Evolutionary conservation across 2,329 filamentous ascomycete genomes (phyloP).

Genomic region (Sporothrix globosa): DNA sequence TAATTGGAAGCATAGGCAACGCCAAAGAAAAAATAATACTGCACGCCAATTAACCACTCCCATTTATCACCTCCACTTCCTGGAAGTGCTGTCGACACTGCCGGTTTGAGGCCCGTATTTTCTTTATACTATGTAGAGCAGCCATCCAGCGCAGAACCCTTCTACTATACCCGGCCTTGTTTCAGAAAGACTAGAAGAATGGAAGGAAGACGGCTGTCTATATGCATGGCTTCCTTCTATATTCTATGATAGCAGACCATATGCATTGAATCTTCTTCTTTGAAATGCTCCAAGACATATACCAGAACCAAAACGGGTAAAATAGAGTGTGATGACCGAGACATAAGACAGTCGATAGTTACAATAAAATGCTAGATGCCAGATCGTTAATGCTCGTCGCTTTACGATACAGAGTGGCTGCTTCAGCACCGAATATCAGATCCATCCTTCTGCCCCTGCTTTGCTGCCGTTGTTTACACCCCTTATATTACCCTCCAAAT

Average conservation of each 20-base stretch:
- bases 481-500: neutral
- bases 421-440: slow-evolving; percentile 3
- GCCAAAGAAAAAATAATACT: neutral
- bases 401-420: neutral
- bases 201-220: no score
- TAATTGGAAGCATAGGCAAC: neutral
- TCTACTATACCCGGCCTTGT: slow-evolving; percentile 1
- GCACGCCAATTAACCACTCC: neutral
- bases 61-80: neutral
- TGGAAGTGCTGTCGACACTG: neutral
- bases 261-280: neutral
- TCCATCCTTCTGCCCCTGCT: neutral
- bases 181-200: slow-evolving; percentile 13
- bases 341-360: no score
- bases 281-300: neutral
- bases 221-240: neutral
- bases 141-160: neutral
- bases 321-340: no score
- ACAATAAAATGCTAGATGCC: no score
- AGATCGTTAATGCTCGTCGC: neutral
- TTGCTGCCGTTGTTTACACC: neutral
- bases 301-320: slow-evolving; percentile 14
- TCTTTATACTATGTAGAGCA: neutral
- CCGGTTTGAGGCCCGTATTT: neutral
- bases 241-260: neutral